These are phyloP conservation scores for Verticillium longisporum DNA, from an alignment of 2,329 filamentous ascomycete genomes.

Conservation along the genomic window DNA sequence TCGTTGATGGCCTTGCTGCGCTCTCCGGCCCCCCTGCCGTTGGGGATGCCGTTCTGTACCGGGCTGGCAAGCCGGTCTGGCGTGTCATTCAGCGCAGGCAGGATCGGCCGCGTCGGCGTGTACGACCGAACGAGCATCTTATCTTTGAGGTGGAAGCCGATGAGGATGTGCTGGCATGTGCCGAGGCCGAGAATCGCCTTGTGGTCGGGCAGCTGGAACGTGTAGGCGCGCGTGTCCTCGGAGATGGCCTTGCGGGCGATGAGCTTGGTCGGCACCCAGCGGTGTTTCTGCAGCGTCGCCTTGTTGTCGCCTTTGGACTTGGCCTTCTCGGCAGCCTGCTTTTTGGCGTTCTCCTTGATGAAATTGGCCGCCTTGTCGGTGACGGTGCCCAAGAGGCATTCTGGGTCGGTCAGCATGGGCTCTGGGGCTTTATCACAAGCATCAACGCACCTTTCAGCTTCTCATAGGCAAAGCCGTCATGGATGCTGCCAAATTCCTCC, in stretches of 20 bases:
- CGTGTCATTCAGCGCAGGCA: conserved; percentile 12
- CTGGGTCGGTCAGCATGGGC: conserved; percentile 17
- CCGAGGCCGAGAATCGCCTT: conserved; percentile 35
- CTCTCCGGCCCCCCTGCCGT: neutral
- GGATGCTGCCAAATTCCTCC: conserved; percentile 40
- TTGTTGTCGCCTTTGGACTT: conserved; percentile 19
- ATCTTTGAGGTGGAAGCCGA: conserved; percentile 46
- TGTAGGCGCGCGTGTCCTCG: conserved; percentile 36
- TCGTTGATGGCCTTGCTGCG: neutral
- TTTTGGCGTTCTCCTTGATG: conserved; percentile 36
- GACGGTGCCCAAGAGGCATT: conserved; percentile 40
- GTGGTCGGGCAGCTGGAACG: conserved; percentile 32
- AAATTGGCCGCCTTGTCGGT: conserved; percentile 40
- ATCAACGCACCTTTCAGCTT: conserved; percentile 32
- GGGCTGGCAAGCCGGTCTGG: neutral
- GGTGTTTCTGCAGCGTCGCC: conserved; percentile 31
- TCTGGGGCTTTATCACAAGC: neutral
- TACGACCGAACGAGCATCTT: conserved; percentile 43
- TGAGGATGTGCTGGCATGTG: conserved; percentile 44
- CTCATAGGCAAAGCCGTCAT: conserved; percentile 42
- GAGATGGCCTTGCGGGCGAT: conserved; percentile 28
- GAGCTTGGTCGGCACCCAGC: conserved; percentile 39
- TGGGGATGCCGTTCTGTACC: neutral
- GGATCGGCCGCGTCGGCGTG: conserved; percentile 40
- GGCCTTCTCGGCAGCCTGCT: conserved; percentile 27